Conservation (phyloP, 2,329 filamentous ascomycete species). For the Clathrospora elynae region DNA sequence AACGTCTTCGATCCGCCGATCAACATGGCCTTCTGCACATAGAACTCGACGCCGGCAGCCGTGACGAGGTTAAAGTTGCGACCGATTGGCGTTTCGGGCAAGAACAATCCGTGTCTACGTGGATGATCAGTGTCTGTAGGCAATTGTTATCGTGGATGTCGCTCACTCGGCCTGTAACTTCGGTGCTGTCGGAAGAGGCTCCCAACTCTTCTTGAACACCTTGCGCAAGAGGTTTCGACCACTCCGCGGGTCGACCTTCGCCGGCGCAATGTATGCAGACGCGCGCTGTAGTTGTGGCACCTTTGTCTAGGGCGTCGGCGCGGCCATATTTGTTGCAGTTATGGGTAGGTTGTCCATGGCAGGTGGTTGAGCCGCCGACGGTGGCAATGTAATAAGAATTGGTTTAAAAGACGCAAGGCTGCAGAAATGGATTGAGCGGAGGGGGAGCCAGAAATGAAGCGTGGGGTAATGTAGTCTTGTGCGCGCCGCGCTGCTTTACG, state of each 20-base stretch:
- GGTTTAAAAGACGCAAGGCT: too few relatives aligned
- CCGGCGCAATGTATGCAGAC: not conserved
- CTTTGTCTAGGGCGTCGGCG: not conserved
- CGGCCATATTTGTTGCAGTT: constrained; percentile 1
- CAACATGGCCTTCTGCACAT: constrained; percentile 19
- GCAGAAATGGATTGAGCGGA: too few relatives aligned
- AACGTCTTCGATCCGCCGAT: constrained; percentile 17
- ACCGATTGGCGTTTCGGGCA: constrained; percentile 11
- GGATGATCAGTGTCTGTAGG: not conserved
- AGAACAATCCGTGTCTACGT: constrained; percentile 3
- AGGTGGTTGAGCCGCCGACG: too few relatives aligned
- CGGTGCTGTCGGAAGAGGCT: not conserved
- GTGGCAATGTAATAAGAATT: too few relatives aligned
- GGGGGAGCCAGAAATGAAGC: too few relatives aligned
- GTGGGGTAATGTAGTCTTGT: too few relatives aligned
- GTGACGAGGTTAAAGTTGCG: constrained; percentile 20
- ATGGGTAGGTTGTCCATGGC: too few relatives aligned
- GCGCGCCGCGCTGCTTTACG: too few relatives aligned
- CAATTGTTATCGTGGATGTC: not conserved
- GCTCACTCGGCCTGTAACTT: constrained; percentile 3
- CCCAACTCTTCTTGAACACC: constrained; percentile 7
- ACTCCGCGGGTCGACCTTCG: constrained; percentile 4
- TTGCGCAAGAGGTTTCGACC: constrained; percentile 8
- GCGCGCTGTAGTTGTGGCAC: constrained; percentile 2
- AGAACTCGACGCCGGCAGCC: constrained; percentile 12